Conservation (phyloP, 2,329 filamentous ascomycete species). For the Ustilaginoidea virens region DNA sequence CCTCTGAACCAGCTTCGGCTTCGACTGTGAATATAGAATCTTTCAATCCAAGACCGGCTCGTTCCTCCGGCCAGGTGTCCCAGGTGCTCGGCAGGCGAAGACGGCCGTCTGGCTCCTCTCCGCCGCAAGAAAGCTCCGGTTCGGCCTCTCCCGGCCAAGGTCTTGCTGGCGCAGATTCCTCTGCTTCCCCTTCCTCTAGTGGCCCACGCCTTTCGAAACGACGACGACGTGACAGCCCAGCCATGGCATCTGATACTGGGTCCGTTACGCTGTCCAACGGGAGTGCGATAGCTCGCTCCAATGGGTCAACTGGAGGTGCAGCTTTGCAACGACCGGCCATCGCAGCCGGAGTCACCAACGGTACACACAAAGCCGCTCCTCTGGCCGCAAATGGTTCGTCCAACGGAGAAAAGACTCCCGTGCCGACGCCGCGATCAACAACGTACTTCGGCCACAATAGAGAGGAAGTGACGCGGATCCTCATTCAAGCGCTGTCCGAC, state of each 20-base stretch:
- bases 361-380: conserved; percentile 27
- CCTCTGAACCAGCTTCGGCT: conserved; percentile 13
- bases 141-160: conserved; percentile 11
- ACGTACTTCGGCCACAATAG: conserved; percentile 73
- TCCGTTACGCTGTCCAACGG: conserved; percentile 38
- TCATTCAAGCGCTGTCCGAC: conserved; percentile 83
- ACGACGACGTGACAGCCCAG: conserved; percentile 40
- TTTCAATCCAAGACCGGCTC: conserved; percentile 14
- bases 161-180: conserved; percentile 5
- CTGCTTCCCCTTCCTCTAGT: conserved; percentile 5
- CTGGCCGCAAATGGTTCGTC: conserved; percentile 38
- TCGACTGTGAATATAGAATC: conserved; percentile 25
- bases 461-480: conserved; percentile 81
- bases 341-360: conserved; percentile 24
- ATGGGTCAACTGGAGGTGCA: conserved; percentile 24
- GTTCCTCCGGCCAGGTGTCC: conserved; percentile 12
- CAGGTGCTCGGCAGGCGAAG: conserved; percentile 40
- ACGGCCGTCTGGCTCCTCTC: conserved; percentile 27
- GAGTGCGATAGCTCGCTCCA: conserved; percentile 21
- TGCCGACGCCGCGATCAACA: conserved; percentile 7
- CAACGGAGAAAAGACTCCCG: conserved; percentile 12
- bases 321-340: conserved; percentile 8
- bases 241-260: conserved; percentile 49
- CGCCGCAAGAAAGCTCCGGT: conserved; percentile 14
- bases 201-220: conserved; percentile 20